phyloP scores from a whole-genome alignment of 108 stramenopile genomes.

The Cyclostephanos invisitatus region DNA sequence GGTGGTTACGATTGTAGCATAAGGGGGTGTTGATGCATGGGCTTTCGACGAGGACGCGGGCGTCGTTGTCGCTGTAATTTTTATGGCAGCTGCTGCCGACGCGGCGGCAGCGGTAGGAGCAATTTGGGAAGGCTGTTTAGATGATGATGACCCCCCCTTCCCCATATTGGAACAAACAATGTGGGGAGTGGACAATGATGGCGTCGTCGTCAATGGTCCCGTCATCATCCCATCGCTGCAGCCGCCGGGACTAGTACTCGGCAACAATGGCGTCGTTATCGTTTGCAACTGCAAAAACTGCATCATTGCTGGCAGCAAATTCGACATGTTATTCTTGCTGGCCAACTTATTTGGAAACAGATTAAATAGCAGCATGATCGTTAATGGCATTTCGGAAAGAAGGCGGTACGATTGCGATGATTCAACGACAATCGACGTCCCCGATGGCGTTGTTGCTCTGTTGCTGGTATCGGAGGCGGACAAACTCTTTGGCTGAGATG shows the following conservation, averaged over 20 bases:
- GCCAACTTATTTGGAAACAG: constrained; percentile 79
- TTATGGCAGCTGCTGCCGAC: not conserved
- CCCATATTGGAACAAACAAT: not conserved
- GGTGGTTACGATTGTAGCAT: not conserved
- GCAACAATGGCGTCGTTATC: not conserved
- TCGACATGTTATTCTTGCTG: constrained; percentile 77
- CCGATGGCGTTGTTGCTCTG: constrained; percentile 8
- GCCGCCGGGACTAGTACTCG: not conserved
- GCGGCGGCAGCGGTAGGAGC: not conserved
- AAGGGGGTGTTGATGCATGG: constrained; percentile 3
- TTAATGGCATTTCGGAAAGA: constrained; percentile 89
- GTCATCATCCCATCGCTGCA: not conserved
- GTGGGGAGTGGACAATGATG: constrained; percentile 7
- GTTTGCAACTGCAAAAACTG: constrained; percentile 62
- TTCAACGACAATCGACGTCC: constrained; percentile 19
- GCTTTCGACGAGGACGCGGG: constrained; percentile 1
- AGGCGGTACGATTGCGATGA: constrained; percentile 81
- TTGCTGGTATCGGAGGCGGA: constrained; percentile 1
- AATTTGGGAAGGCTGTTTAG: not conserved
- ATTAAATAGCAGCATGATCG: constrained; percentile 93
- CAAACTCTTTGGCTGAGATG: not conserved
- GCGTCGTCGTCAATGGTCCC: not conserved
- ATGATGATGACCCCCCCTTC: not conserved
- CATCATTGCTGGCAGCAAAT: constrained; percentile 89
- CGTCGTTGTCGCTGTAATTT: not conserved